phyloP scores from a whole-genome alignment of 495 filamentous ascomycete species.

The Penicillium lagena region DNA sequence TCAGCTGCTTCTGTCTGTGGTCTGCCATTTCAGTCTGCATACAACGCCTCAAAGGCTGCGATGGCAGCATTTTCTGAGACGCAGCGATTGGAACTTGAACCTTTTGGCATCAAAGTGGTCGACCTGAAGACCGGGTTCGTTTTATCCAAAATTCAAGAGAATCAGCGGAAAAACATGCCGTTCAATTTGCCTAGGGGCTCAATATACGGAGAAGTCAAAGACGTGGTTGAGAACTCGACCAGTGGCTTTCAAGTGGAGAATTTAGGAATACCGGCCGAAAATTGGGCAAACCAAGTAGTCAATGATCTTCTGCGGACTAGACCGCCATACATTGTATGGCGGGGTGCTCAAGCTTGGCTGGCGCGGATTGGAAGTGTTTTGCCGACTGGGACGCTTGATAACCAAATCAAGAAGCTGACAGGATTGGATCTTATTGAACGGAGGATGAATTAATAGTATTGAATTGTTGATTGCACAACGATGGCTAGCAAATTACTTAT shows the following conservation, averaged over 20 bases:
- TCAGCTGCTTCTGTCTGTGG: conserved; percentile 56
- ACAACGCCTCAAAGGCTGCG: conserved; percentile 3
- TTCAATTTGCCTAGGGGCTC: background rate
- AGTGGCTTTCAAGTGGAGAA: background rate
- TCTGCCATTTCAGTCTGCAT: background rate
- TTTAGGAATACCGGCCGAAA: background rate
- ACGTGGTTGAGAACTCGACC: background rate
- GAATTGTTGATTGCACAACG: no score
- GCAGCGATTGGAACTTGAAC: conserved; percentile 44
- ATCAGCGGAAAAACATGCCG: background rate
- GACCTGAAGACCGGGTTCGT: conserved; percentile 12
- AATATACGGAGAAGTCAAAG: background rate
- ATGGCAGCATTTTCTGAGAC: conserved; percentile 19
- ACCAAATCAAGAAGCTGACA: background rate
- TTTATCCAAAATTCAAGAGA: background rate
- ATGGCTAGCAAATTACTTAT: no score
- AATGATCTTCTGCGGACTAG: background rate
- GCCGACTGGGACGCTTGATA: background rate
- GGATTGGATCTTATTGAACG: background rate
- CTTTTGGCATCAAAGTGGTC: conserved; percentile 23
- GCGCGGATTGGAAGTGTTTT: background rate
- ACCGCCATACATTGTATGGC: background rate
- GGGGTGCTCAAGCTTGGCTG: background rate
- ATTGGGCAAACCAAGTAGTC: background rate
- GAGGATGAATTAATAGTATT: no score